These are phyloP conservation scores for Mangifera indica DNA, from an alignment of 345 rosid species.

Conservation along the genomic window DNA sequence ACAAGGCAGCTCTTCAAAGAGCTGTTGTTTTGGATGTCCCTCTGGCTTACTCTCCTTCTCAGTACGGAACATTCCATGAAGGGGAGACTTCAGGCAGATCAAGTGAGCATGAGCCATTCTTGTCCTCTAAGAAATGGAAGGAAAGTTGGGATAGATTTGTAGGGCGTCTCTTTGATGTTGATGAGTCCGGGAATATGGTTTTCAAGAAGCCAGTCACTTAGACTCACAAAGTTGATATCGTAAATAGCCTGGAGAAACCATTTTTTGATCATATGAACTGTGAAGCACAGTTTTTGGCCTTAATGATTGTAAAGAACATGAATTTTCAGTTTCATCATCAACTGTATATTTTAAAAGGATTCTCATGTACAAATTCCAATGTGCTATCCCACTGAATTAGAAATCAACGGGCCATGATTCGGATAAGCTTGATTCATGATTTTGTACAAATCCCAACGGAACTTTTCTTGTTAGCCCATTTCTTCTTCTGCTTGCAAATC, in stretches of 20 bases:
- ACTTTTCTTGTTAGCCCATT: no score
- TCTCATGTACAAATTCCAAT: not conserved
- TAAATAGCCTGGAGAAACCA: conserved; percentile 1
- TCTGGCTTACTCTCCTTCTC: conserved; percentile 46
- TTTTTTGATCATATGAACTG: conserved; percentile 17
- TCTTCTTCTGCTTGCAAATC: no score
- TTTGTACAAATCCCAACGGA: no score
- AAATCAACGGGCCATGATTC: no score
- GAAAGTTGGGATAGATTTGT: conserved; percentile 59
- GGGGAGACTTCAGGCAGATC: conserved; percentile 60
- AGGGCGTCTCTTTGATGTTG: conserved; percentile 48
- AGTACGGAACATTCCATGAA: conserved; percentile 83
- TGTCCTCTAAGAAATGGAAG: conserved; percentile 43
- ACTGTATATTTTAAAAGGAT: not conserved
- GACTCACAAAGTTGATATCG: not conserved
- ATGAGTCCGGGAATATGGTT: conserved; percentile 49
- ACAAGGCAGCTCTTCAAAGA: conserved; percentile 75
- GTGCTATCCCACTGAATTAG: no score
- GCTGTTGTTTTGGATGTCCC: conserved; percentile 75
- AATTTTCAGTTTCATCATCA: no score
- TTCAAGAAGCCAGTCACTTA: conserved; percentile 35
- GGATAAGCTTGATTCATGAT: no score
- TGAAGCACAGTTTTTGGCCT: not conserved
- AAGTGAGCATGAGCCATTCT: conserved; percentile 21
- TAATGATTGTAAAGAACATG: no score